These are phyloP conservation scores for Penicillium occitanis DNA, from an alignment of 2,329 filamentous ascomycete genomes.

Conservation along the genomic window DNA sequence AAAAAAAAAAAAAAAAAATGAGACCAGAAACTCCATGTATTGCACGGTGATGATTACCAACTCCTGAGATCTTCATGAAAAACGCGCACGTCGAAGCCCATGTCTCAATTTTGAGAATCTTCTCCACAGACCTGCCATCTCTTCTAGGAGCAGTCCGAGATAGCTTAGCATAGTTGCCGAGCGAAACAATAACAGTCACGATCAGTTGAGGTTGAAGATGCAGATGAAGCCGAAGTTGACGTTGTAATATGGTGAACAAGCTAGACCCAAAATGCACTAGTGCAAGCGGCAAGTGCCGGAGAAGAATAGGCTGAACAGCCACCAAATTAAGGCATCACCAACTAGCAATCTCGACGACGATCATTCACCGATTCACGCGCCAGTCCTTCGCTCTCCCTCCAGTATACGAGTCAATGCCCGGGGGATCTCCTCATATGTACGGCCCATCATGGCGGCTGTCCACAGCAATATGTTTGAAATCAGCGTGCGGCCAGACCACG, in stretches of 20 bases:
- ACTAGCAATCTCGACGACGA: background rate
- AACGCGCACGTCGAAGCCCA: background rate
- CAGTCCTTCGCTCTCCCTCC: background rate
- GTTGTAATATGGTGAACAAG: background rate
- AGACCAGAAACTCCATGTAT: background rate
- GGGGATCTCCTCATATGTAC: slow-evolving; percentile 24
- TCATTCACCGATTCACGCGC: background rate
- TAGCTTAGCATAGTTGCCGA: background rate
- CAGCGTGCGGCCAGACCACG: slow-evolving; percentile 34
- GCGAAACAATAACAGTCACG: background rate
- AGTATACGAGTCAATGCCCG: slow-evolving; percentile 29
- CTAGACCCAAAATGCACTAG: background rate
- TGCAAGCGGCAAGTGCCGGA: background rate
- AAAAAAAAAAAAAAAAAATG: too few species aligned
- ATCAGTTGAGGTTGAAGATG: background rate
- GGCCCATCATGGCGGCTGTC: slow-evolving; percentile 44
- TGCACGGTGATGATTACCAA: background rate
- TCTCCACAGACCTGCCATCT: background rate
- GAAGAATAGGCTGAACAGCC: background rate
- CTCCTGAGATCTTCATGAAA: background rate
- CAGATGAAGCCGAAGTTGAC: background rate
- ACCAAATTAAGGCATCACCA: background rate
- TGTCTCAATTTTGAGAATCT: background rate
- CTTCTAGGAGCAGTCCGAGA: background rate
- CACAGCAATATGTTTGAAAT: slow-evolving; percentile 45